Evolutionary conservation across 1,284 basidiomycete genomes (phyloP).

Genomic region (Irpex sp.): DNA sequence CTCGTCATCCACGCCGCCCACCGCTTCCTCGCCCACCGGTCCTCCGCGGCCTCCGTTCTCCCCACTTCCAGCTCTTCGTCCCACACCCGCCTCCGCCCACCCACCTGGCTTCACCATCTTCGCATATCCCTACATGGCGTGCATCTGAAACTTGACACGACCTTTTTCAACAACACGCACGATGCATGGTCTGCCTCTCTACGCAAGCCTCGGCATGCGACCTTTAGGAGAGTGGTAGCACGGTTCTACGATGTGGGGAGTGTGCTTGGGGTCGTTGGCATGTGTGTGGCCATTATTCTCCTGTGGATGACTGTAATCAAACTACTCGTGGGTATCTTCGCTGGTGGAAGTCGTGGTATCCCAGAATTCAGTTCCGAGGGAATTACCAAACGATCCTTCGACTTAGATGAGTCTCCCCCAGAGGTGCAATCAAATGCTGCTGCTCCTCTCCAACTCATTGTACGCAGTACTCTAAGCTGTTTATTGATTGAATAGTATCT

Average conservation of each 20-base stretch:
- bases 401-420: too few relatives aligned
- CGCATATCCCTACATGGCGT: constrained; percentile 19
- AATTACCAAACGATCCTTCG: constrained; percentile 5
- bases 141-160: constrained; percentile 50
- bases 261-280: constrained; percentile 45
- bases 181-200: constrained; percentile 34
- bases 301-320: constrained; percentile 33
- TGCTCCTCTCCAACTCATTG: background rate
- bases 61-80: background rate
- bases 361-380: background rate
- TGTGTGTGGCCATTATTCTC: constrained; percentile 39
- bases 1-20: background rate
- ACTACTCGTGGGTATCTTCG: background rate
- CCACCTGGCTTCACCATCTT: background rate
- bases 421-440: background rate
- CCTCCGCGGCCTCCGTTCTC: background rate
- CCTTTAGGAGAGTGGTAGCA: constrained; percentile 25
- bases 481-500: background rate
- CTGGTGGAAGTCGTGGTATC: background rate
- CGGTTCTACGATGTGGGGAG: constrained; percentile 49
- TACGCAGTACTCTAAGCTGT: background rate
- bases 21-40: background rate
- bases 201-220: constrained; percentile 10
- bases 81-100: background rate
- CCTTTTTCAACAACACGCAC: constrained; percentile 48